Evolutionary conservation across 2,329 filamentous ascomycete species (phyloP), one percentile per base, ranked within the genome.

Genomic region (Cytospora paraplurivora): DNA sequence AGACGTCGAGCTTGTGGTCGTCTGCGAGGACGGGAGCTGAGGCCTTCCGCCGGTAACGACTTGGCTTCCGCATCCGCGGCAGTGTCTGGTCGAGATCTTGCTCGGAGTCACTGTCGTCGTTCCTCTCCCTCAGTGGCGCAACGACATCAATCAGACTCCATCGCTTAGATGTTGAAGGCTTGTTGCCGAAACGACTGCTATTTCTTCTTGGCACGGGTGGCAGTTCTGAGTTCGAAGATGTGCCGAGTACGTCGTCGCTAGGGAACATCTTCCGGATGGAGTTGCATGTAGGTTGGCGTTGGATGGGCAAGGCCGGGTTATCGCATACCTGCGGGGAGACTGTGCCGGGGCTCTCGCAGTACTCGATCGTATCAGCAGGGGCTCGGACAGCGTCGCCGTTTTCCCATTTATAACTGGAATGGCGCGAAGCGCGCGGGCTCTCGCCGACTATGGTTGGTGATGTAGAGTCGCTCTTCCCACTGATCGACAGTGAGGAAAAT

Each of bases 201-300:
- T 56, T 67, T 44, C 65, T 63, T 33, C 65, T 51, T 7, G 65
- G 63, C 13, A 65, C 32, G 1, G 62, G 47, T n/a, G 65, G 65
- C 13, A 56, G 33, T 10, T 55, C 57, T 49, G 27, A 50, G 15
- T 44, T 58, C 1, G 60, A 32, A 0, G 59, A 34, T 7, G 55
- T 49, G 6, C 35, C 33, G 56, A 60, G 52, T 37, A 62, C 63
- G 63, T 67, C 59, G 51, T 67, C 63, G 56, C n/a, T 65, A 10
- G 63, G 63, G 38, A 59, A 57, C 63, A 67, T 57, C 1, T 34
- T 38, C 11, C 55, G 63, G 1, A 67, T 52, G 0, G 55, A 47
- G 17, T 56, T 65, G 27, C 47, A 34, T 13, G 49, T 58, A n/a
- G 51, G 53, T 19, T 34, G 55, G 33, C 49, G 47, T 32, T 27